Base-by-base conservation (phyloP, 2,329 filamentous ascomycete species). In the Alternaria conjuncta region DNA sequence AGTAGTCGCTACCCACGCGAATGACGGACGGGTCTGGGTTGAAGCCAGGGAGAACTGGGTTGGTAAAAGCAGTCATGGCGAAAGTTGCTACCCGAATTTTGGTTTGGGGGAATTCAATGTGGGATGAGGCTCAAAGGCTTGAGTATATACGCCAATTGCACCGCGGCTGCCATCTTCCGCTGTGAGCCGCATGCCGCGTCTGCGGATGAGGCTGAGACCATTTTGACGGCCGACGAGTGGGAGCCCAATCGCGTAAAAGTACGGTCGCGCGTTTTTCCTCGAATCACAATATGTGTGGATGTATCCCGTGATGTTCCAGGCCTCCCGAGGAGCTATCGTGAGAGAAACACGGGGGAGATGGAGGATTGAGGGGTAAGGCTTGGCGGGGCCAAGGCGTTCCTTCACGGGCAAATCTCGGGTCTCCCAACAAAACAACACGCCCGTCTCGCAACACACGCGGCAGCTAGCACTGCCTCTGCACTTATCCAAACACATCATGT, bases 21-120 rank as follows among this genome's bases (percentile, higher is more conserved):
- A 84, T 65, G 32, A 86, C 80, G 4, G 82, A 83, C 0, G 84
- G 85, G 62, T 86, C 84, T 0, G 84, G 82, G 64, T 85, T 81
- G 74, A 82, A 86, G 4, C 85, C 85, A 0, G 57, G 30, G 12
- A 64, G 53, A 13, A 64, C 54, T 5, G 61, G 61, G 25, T 64
- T 62, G 51, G 44, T 26, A 18, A 55, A 66, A 18, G 47, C 60
- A 43, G 51, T 20, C 23, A 50, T 61, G 20, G 20, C 36, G 10
- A 45, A 44, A n/a, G 30, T 25, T 6, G 32, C 25, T 45, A 36
- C 44, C 1, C 26, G 12, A 23, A 10, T 51, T 36, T 20, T 30
- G 13, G 25, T 20, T 5, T 23, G 8, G n/a, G 18, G 15, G 2
- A 3, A 5, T 25, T 3, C 20, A 41, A 25, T 2, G 30, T 41